phyloP scores from a whole-genome alignment of 768 basidiomycete genomes.

The Plicaturopsis crispa region DNA sequence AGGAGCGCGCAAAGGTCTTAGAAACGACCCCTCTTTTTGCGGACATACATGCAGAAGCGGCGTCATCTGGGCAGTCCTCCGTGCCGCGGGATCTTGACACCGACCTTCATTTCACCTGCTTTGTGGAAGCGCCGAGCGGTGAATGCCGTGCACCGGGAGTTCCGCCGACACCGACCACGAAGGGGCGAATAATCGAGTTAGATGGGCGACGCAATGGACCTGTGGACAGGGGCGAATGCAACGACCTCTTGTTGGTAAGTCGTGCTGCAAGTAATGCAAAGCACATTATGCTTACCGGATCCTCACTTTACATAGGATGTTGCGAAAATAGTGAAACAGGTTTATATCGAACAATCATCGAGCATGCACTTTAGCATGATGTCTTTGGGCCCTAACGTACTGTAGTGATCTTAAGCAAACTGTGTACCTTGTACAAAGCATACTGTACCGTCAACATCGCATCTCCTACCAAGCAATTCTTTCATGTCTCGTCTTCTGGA shows the following conservation, averaged over 20 bases:
- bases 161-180: conserved; percentile 13
- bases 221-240: conserved; percentile 66
- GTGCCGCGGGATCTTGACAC: conserved; percentile 61
- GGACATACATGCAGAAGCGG: conserved; percentile 67
- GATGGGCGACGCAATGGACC: conserved; percentile 78
- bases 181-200: conserved; percentile 64
- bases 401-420: too few relatives aligned
- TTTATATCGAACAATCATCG: conserved; percentile 29
- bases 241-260: conserved; percentile 47
- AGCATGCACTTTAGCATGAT: conserved; percentile 40
- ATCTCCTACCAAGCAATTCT: too few relatives aligned
- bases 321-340: conserved; percentile 35
- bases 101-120: conserved; percentile 83
- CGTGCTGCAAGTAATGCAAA: not conserved
- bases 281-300: conserved; percentile 1
- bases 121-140: conserved; percentile 58
- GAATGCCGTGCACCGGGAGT: conserved; percentile 20
- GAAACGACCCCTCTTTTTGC: conserved; percentile 73
- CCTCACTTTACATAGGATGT: conserved; percentile 38
- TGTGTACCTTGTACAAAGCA: too few relatives aligned
- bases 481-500: too few relatives aligned
- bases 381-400: conserved; percentile 34
- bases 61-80: conserved; percentile 60
- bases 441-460: too few relatives aligned
- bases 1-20: conserved; percentile 68